Conservation (phyloP, 1,139 yeast genomes). For the Pichia sp. region DNA sequence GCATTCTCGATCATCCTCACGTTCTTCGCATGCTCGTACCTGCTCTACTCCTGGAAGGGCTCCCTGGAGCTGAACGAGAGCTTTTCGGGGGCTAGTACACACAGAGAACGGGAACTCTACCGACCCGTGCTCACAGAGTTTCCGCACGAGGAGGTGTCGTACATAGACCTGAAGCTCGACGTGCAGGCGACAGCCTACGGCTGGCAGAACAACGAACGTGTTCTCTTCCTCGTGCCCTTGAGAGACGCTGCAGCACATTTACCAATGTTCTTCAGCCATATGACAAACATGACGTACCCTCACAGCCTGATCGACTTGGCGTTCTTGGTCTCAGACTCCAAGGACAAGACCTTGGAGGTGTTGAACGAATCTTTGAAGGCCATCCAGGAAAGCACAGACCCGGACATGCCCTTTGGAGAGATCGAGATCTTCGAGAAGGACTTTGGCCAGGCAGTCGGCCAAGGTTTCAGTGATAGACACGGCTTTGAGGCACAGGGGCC, state of each 20-base stretch:
- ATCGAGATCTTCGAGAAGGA: slow-evolving; percentile 72
- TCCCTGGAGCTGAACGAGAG: not conserved
- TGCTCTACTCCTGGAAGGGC: not conserved
- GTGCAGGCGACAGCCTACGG: slow-evolving; percentile 45
- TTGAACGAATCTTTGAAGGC: slow-evolving; percentile 40
- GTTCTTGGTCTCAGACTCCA: slow-evolving; percentile 53
- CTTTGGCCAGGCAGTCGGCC: slow-evolving; percentile 83
- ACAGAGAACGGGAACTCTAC: slow-evolving; percentile 8
- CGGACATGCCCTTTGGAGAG: slow-evolving; percentile 46
- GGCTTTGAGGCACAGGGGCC: slow-evolving; percentile 88
- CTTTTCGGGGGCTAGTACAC: not conserved
- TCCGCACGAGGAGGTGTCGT: slow-evolving; percentile 16
- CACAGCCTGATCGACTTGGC: slow-evolving; percentile 55
- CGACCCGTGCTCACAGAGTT: slow-evolving; percentile 16
- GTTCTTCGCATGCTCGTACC: slow-evolving; percentile 1
- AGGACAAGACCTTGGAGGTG: slow-evolving; percentile 53
- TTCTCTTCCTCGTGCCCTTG: slow-evolving; percentile 54
- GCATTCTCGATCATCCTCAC: not conserved
- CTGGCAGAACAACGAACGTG: slow-evolving; percentile 53
- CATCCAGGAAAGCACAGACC: slow-evolving; percentile 43
- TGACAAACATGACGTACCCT: slow-evolving; percentile 55
- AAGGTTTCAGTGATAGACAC: slow-evolving; percentile 85
- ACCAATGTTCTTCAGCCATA: slow-evolving; percentile 57
- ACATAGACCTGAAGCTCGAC: slow-evolving; percentile 41
- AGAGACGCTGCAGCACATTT: slow-evolving; percentile 60